These are phyloP conservation scores for Thozetella sp. DNA, from an alignment of 495 filamentous ascomycete genomes.

Conservation along the genomic window DNA sequence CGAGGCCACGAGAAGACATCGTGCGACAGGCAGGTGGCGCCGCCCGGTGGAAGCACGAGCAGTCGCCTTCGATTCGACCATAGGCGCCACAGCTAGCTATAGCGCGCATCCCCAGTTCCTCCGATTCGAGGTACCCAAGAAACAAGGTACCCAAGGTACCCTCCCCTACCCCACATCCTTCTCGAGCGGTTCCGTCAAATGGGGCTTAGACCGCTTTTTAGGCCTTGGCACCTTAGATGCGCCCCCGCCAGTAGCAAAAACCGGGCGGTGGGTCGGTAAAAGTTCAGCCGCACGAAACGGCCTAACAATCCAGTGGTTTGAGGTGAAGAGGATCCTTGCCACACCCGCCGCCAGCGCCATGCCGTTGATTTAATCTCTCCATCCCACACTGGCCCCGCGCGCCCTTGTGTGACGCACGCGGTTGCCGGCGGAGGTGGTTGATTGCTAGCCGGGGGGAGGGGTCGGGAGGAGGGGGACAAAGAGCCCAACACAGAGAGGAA, in stretches of 20 bases:
- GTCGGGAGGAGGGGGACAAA: too few species aligned
- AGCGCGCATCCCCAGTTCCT: background rate
- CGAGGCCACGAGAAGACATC: background rate
- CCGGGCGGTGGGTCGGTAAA: constrained; percentile 1
- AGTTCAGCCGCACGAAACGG: background rate
- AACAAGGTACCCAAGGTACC: too few species aligned
- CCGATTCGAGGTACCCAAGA: background rate
- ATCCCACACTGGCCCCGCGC: too few species aligned
- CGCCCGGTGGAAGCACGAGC: background rate
- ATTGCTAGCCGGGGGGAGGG: too few species aligned
- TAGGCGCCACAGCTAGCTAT: background rate
- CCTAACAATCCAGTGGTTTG: background rate
- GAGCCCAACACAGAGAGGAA: too few species aligned
- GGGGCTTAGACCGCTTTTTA: background rate
- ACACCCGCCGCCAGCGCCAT: background rate
- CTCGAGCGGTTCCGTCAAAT: background rate
- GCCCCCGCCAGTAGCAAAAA: too few species aligned
- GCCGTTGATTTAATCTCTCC: too few species aligned
- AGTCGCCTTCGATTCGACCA: background rate
- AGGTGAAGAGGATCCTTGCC: background rate
- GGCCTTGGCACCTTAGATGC: too few species aligned
- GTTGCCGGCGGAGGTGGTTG: too few species aligned
- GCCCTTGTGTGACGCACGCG: too few species aligned
- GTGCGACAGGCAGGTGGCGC: background rate
- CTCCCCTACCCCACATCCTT: background rate